Conservation (phyloP, 2,329 filamentous ascomycete genomes). For the Diaporthe destruens region DNA sequence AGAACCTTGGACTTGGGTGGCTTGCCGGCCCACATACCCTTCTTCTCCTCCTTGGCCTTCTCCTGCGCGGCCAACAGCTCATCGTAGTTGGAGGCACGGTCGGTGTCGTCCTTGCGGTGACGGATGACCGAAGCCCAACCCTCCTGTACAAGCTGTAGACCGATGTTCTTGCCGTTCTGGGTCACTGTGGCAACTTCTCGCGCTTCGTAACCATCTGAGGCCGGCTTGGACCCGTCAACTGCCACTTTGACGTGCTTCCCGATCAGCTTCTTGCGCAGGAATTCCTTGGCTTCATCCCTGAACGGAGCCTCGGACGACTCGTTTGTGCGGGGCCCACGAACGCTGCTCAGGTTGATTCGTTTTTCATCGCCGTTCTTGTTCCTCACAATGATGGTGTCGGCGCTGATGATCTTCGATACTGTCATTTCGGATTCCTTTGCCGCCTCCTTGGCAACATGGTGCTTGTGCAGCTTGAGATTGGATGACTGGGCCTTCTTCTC, state of each 20-base stretch:
- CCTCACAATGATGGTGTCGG: conserved; percentile 88
- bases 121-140: conserved; percentile 95
- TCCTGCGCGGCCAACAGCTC: conserved; percentile 85
- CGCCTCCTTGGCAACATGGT: conserved; percentile 78
- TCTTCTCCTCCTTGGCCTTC: conserved; percentile 85
- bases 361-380: conserved; percentile 89
- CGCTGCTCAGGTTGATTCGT: conserved; percentile 91
- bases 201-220: conserved; percentile 90
- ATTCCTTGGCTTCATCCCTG: conserved; percentile 95
- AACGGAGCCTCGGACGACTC: conserved; percentile 91
- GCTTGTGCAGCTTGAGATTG: conserved; percentile 84
- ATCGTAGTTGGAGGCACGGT: conserved; percentile 94
- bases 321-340: conserved; percentile 90
- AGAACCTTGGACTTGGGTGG: conserved; percentile 85
- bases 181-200: conserved; percentile 93
- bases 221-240: conserved; percentile 91
- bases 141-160: conserved; percentile 86
- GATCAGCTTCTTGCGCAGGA: conserved; percentile 91
- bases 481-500: conserved; percentile 86
- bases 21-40: conserved; percentile 96
- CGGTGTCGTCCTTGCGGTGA: conserved; percentile 93
- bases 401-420: conserved; percentile 87
- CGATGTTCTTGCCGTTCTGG: conserved; percentile 88
- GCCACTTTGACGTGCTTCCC: conserved; percentile 94
- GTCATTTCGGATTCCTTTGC: conserved; percentile 80